phyloP scores from a whole-genome alignment of 1,284 basidiomycete genomes.

The Malassezia vespertilionis region DNA sequence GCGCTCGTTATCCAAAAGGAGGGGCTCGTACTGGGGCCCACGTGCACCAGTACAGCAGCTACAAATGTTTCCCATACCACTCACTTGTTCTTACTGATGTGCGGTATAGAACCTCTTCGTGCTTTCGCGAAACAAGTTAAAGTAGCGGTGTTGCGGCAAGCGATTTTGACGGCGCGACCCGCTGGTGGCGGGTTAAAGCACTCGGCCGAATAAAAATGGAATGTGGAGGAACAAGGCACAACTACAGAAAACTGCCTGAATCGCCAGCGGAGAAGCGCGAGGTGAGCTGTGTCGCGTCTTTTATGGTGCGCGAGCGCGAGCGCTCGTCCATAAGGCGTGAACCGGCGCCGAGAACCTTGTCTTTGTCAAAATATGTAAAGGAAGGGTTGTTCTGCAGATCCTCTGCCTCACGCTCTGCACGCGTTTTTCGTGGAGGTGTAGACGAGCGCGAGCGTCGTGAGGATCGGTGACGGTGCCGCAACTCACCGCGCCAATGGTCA shows the following conservation, averaged over 20 bases:
- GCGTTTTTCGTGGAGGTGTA: slow-evolving; percentile 9
- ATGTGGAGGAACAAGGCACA: slow-evolving; percentile 1
- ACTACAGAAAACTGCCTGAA: slow-evolving; percentile 12
- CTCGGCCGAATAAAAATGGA: slow-evolving; percentile 3
- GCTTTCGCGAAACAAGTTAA: no score
- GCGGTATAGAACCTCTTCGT: no score
- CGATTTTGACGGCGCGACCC: no score
- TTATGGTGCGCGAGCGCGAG: slow-evolving; percentile 9
- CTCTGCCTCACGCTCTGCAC: slow-evolving; percentile 13
- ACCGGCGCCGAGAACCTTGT: slow-evolving; percentile 15
- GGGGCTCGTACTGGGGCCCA: slow-evolving; percentile 58
- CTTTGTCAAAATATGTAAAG: slow-evolving; percentile 15
- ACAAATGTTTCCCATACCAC: slow-evolving; percentile 38
- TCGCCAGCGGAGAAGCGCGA: slow-evolving; percentile 9
- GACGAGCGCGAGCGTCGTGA: not conserved
- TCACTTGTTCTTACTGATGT: no score
- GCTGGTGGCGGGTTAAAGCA: no score
- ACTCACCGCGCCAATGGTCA: not conserved
- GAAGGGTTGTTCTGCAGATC: slow-evolving; percentile 5
- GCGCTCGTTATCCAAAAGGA: slow-evolving; percentile 91
- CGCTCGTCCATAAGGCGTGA: slow-evolving; percentile 17
- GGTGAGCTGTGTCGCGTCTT: slow-evolving; percentile 7
- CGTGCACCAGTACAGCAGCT: slow-evolving; percentile 32
- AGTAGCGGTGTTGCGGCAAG: no score
- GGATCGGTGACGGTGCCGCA: not conserved